Conservation (phyloP, 805 yeast species). For the Pichia exigua region DNA sequence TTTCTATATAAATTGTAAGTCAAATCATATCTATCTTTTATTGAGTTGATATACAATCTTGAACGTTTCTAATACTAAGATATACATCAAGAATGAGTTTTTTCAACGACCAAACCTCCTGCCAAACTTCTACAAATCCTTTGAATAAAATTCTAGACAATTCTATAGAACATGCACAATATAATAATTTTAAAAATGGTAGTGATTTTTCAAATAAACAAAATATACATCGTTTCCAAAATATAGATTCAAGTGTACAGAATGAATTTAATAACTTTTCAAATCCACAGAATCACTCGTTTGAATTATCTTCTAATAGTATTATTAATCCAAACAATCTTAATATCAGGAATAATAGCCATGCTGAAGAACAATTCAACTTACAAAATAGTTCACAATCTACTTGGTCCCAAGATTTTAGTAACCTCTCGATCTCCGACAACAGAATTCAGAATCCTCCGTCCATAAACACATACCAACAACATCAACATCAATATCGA, state of each 20-base stretch:
- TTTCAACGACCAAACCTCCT: slow-evolving; percentile 1
- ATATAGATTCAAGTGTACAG: background rate
- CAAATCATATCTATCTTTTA: no score
- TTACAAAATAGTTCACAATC: background rate
- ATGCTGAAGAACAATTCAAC: background rate
- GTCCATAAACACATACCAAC: background rate
- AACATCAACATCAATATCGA: background rate
- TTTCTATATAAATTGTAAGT: no score
- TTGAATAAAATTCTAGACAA: background rate
- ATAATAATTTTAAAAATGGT: background rate
- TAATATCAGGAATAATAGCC: background rate
- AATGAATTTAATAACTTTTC: slow-evolving; percentile 1
- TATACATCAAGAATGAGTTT: slow-evolving; percentile 1
- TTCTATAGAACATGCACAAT: background rate
- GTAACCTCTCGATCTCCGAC: background rate
- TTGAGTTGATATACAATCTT: no score
- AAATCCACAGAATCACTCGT: background rate
- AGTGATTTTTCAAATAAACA: background rate
- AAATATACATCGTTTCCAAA: background rate
- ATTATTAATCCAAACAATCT: background rate
- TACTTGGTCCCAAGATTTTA: background rate
- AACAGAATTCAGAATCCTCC: background rate
- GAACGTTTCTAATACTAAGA: background rate
- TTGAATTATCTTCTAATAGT: background rate
- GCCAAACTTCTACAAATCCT: slow-evolving; percentile 2